Evolutionary conservation across 2,329 filamentous ascomycete genomes (phyloP).

Genomic region (Colletotrichum orbiculare): DNA sequence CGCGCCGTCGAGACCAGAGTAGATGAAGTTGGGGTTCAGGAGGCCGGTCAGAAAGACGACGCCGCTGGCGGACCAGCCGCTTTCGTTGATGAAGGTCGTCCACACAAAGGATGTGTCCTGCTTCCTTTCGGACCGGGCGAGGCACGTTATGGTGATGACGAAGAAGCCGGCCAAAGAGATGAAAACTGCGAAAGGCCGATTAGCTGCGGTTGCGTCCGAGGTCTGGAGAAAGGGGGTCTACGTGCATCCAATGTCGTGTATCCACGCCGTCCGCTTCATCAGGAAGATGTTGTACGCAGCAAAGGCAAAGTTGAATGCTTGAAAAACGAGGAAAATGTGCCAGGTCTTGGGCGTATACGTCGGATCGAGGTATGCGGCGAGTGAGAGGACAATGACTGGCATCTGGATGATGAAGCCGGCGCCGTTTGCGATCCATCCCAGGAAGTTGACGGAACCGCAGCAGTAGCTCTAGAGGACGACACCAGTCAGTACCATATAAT

Average conservation of each 20-base stretch:
- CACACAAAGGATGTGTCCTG: conserved; percentile 42
- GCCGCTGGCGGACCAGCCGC: conserved; percentile 43
- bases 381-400: conserved; percentile 22
- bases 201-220: background rate
- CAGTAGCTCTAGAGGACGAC: conserved; percentile 7
- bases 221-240: background rate
- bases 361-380: conserved; percentile 19
- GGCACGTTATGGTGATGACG: conserved; percentile 45
- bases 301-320: conserved; percentile 18
- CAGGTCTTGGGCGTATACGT: conserved; percentile 18
- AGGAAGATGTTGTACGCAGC: conserved; percentile 23
- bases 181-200: conserved; percentile 5
- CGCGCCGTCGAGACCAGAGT: conserved; percentile 49
- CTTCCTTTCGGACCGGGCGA: conserved; percentile 37
- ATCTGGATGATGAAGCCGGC: conserved; percentile 33
- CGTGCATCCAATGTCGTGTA: conserved; percentile 25
- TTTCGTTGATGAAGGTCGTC: conserved; percentile 44
- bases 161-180: conserved; percentile 40
- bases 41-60: conserved; percentile 53
- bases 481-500: background rate
- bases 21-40: conserved; percentile 50
- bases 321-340: conserved; percentile 23
- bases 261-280: conserved; percentile 25
- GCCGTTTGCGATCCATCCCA: conserved; percentile 29
- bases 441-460: conserved; percentile 24